Evolutionary conservation across 306 rosid species (phyloP), one percentile per base, ranked within the genome.

Genomic region (Clitoria ternatea): DNA sequence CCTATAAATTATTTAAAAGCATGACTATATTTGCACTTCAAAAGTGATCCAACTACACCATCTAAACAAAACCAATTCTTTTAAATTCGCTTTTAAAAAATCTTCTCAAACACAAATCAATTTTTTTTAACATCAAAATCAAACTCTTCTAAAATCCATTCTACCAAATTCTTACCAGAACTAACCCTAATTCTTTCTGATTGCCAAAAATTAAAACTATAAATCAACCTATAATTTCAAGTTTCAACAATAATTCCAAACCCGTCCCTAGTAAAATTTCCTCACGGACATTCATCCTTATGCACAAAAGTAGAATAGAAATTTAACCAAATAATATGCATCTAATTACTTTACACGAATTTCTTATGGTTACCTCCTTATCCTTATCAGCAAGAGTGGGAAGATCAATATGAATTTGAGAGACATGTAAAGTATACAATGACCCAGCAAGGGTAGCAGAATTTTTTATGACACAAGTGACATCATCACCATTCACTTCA

Each of bases 371-470:
- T 75, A 85, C 97, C 92, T 91, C 85, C 83, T 89, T 88, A 71
- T 91, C 97, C 71, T 66, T 69, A 47, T 74, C 81, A 20, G 96
- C 53, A 23, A 91, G 97, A 3, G 97, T 91, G 52, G 97, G 97
- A 71, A 87, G 67, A 12, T 85, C 87, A 45, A 91, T 91, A 39
- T 2, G 97, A 78, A 86, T 77, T 80, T 91, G 96, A 72, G 92
- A 91, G 44, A 80, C 89, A 45, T 91, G 96, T 79, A 91, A 66
- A 67, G 97, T 91, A 78, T 86, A 91, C 82, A 91, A 76, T 14
- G 96, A 55, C 44, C 97, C 97, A 53, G 96, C 72, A 81, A 91
- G 79, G 12, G 97, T 91, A 59, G 97, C 97, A 70, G 96, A 83
- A 66, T 88, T 91, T 78, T 91, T 91, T 47, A 87, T 72, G 1